phyloP scores from a whole-genome alignment of 257 asterid genomes.

The Scutellaria baicalensis region DNA sequence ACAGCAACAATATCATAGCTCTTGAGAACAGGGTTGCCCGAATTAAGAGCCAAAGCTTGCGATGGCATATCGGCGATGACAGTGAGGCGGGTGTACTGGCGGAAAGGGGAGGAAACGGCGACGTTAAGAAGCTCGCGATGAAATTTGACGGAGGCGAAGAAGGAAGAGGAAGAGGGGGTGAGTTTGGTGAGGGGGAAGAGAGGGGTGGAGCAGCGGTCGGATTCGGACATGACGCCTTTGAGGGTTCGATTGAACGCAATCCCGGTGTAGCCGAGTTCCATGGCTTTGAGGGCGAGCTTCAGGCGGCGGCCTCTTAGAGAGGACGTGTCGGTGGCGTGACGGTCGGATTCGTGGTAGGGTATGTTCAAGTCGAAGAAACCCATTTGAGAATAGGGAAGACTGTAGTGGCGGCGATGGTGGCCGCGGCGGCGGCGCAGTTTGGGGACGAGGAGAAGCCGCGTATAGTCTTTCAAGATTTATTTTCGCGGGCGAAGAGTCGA shows the following conservation, averaged over 20 bases:
- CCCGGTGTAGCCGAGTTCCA: slow-evolving; percentile 85
- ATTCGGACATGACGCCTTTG: slow-evolving; percentile 82
- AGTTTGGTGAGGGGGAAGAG: slow-evolving; percentile 60
- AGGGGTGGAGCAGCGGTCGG: slow-evolving; percentile 61
- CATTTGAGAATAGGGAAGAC: slow-evolving; percentile 23
- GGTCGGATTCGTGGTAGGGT: slow-evolving; percentile 70
- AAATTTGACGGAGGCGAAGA: slow-evolving; percentile 51
- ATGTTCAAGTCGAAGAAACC: slow-evolving; percentile 77
- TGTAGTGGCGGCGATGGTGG: slow-evolving; percentile 1
- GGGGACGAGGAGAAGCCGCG: not conserved
- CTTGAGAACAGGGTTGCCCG: slow-evolving; percentile 62
- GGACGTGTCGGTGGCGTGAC: slow-evolving; percentile 43
- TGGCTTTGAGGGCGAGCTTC: slow-evolving; percentile 58
- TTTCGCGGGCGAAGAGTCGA: not conserved
- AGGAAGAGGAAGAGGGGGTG: slow-evolving; percentile 36
- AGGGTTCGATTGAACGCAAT: slow-evolving; percentile 74
- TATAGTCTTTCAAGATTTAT: not conserved
- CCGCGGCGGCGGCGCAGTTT: slow-evolving; percentile 2
- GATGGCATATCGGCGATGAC: slow-evolving; percentile 52
- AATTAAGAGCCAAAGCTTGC: slow-evolving; percentile 61
- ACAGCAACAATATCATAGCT: slow-evolving; percentile 73
- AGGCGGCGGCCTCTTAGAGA: slow-evolving; percentile 53
- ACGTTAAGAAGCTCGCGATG: slow-evolving; percentile 62
- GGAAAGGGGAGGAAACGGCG: slow-evolving; percentile 56
- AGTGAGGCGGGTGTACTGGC: slow-evolving; percentile 80